Conservation (phyloP, 768 basidiomycete species). For the Lepiota venenata region DNA sequence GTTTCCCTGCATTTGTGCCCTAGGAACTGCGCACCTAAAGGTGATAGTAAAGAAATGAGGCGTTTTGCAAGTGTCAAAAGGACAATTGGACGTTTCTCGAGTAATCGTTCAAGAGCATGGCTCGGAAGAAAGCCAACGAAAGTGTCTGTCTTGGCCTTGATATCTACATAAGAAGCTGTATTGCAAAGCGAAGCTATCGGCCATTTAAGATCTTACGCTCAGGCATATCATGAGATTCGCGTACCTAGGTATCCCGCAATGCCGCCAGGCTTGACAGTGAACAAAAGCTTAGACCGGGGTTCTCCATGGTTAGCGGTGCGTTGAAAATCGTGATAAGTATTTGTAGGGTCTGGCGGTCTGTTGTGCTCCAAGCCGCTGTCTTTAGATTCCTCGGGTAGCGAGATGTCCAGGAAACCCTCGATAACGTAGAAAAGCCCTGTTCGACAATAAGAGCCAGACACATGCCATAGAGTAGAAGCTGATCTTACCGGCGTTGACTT, state of each 20-base stretch:
- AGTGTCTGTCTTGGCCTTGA: conserved; percentile 96
- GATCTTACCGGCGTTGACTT: conserved; percentile 72
- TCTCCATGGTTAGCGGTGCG: conserved; percentile 29
- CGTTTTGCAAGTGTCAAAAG: conserved; percentile 93
- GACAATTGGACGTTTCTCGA: conserved; percentile 95
- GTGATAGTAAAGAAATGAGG: conserved; percentile 92
- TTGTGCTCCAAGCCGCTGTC: conserved; percentile 21
- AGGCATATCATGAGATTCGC: conserved; percentile 13
- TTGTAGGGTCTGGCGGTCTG: conserved; percentile 13
- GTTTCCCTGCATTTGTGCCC: background rate
- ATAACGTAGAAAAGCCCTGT: conserved; percentile 90
- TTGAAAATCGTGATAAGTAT: conserved; percentile 9
- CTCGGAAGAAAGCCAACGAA: conserved; percentile 95
- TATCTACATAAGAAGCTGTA: conserved; percentile 94
- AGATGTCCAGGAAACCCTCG: conserved; percentile 93
- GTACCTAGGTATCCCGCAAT: conserved; percentile 94
- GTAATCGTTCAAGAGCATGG: conserved; percentile 80
- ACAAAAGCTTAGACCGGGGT: conserved; percentile 65
- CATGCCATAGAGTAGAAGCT: background rate
- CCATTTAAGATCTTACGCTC: conserved; percentile 3
- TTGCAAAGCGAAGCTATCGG: conserved; percentile 84
- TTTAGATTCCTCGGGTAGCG: conserved; percentile 53
- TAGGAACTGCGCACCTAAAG: conserved; percentile 59
- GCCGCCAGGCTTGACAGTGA: conserved; percentile 95
- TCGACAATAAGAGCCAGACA: conserved; percentile 9